A percentile compares a stretch with the other conserved stretches of the same genome.
Evolutionary conservation across 73 alveolate species (phyloP).

Genomic region (Tetrahymena borealis): DNA sequence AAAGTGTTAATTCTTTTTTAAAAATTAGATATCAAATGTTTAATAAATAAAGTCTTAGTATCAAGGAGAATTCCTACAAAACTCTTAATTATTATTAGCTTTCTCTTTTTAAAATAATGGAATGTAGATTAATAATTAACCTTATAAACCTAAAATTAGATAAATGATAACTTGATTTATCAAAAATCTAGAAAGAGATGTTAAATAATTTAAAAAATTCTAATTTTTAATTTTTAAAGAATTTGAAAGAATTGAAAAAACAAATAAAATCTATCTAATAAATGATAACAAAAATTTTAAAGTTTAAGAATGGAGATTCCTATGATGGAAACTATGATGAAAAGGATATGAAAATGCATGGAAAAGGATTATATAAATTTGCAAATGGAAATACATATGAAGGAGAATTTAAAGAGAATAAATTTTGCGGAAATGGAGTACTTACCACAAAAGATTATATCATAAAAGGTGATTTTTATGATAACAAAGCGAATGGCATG

Average conservation of each 20-base stretch:
- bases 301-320: neutral
- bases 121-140: too few species aligned
- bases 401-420: neutral
- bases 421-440: neutral
- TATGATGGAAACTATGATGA: neutral
- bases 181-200: too few species aligned
- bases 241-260: neutral
- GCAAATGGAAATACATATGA: neutral
- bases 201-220: too few species aligned
- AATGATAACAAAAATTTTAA: neutral
- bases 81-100: too few species aligned
- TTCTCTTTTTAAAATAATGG: too few species aligned
- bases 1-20: too few species aligned
- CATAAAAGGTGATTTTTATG: neutral
- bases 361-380: neutral
- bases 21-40: too few species aligned
- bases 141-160: too few species aligned
- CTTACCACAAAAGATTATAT: neutral
- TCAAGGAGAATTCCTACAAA: too few species aligned
- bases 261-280: too few species aligned
- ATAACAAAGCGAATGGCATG: neutral
- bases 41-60: too few species aligned
- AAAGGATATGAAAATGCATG: neutral
- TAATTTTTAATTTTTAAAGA: neutral
- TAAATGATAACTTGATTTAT: too few species aligned